Conservation (phyloP, 306 rosid species). For the Cajanus cajan region DNA sequence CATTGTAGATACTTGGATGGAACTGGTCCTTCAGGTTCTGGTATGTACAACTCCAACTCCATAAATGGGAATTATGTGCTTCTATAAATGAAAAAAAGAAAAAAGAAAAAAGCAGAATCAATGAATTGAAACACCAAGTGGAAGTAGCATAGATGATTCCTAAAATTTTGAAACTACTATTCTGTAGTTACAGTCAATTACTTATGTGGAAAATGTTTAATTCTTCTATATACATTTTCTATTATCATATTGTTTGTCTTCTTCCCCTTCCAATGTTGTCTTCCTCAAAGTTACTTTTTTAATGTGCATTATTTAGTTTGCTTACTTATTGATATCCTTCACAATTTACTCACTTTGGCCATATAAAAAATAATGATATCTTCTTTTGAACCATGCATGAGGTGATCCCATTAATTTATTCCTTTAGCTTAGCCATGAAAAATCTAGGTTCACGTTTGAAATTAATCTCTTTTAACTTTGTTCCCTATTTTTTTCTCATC, state of each 20-base stretch:
- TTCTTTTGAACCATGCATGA: constrained; percentile 18
- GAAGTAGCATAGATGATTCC: constrained; percentile 1
- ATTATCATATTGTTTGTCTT: constrained; percentile 10
- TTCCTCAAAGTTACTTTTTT: constrained; percentile 19
- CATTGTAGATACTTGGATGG: constrained; percentile 92
- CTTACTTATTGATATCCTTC: neutral
- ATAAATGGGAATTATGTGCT: constrained; percentile 7
- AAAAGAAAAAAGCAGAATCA: neutral
- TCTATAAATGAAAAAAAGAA: neutral
- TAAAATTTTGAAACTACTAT: constrained; percentile 16
- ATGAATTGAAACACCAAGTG: neutral
- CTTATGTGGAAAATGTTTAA: constrained; percentile 1
- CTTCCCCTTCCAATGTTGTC: constrained; percentile 15
- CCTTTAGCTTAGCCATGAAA: constrained; percentile 16
- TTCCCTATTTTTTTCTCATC: neutral
- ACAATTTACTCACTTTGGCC: neutral
- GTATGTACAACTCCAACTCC: constrained; percentile 28
- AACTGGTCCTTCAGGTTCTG: constrained; percentile 72
- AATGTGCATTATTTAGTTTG: constrained; percentile 12
- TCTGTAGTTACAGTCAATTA: neutral
- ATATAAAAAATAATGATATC: constrained; percentile 7
- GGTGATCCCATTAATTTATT: constrained; percentile 24
- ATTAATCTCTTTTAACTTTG: constrained; percentile 10
- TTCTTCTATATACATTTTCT: neutral
- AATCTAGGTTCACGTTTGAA: constrained; percentile 18